Evolutionary conservation across 2,329 filamentous ascomycete species (phyloP), one percentile per base, ranked within the genome.

Genomic region (Pseudocercospora fuligena): DNA sequence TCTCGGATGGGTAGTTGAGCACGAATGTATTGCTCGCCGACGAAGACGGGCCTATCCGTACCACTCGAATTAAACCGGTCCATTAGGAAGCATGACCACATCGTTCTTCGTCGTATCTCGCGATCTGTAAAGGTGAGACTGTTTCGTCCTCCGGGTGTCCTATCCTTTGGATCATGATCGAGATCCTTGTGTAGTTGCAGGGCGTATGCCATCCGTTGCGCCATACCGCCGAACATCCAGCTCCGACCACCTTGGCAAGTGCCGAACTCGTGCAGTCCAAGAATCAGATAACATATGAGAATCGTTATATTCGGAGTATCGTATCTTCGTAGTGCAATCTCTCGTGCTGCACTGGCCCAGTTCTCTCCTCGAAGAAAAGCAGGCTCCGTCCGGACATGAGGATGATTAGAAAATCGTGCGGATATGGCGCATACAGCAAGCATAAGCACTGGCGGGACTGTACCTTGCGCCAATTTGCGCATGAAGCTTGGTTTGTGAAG

Each of bases 51-150:
- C 43, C 94, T 87, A 74, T 97, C 94, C 2, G 93, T 96, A 1
- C 95, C 94, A 1, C 94, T 97, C 0, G 94, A 97, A 79, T 96
- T 97, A 83, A 97, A 97, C 0, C 94, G 89, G 77, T 99, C 95
- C 94, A 98, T 97, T 64, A 97, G 80, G 75, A 97, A 97, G 77
- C 94, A 98, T 12, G 94, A 92, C 95, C 95, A 99, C 94, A 99
- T 98, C 2, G 93, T 95, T 64, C 95, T 88, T 72, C 95, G 85
- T 67, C 95, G 87, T 62, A 98, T 97, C 78, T 99, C 95, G 29
- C 93, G 90, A 78, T 98, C 95, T 16, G 94, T 93, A 72, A 95
- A 95, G 76, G 93, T 97, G 51, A 78, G 75, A 56, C 73, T 73
- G n/a, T 66, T 70, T 56, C 70, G 71, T 9, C 70, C 73, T 16